Percentiles rank a stretch among this genome's conserved stretches.
Conservation (phyloP, 2,329 filamentous ascomycete genomes). For the Diaporthe batatas region DNA sequence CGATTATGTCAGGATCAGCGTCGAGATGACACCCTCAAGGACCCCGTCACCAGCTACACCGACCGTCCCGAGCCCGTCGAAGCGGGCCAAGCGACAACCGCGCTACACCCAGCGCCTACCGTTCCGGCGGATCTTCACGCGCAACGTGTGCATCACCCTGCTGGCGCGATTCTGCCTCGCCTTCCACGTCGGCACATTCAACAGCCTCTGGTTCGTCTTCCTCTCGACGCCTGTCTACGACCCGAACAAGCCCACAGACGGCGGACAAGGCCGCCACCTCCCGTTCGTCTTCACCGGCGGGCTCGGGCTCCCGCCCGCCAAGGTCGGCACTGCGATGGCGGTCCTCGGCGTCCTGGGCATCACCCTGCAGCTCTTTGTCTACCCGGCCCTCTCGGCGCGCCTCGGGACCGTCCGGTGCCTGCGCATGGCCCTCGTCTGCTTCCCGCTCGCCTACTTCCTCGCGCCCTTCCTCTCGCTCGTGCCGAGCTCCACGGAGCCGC, state of each 20-base stretch:
- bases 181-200: constrained; percentile 82
- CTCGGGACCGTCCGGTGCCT: constrained; percentile 78
- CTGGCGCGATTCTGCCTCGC: constrained; percentile 77
- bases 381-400: constrained; percentile 74
- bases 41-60: constrained; percentile 33
- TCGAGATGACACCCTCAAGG: constrained; percentile 48
- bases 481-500: constrained; percentile 63
- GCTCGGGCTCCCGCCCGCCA: constrained; percentile 77
- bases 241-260: constrained; percentile 50
- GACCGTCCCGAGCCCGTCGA: constrained; percentile 28
- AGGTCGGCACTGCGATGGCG: constrained; percentile 83
- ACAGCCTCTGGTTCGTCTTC: constrained; percentile 82
- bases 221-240: constrained; percentile 77
- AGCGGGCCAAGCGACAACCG: constrained; percentile 42
- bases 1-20: constrained; percentile 46
- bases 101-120: constrained; percentile 63
- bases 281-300: constrained; percentile 80
- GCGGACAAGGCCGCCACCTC: constrained; percentile 52
- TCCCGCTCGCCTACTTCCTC: constrained; percentile 77
- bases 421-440: constrained; percentile 76
- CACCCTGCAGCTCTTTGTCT: constrained; percentile 77
- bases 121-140: constrained; percentile 68
- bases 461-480: constrained; percentile 80
- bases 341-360: constrained; percentile 84
- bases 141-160: constrained; percentile 67